These are phyloP conservation scores for Fusarium burgessii DNA, from an alignment of 2,329 filamentous ascomycete species.

Conservation along the genomic window DNA sequence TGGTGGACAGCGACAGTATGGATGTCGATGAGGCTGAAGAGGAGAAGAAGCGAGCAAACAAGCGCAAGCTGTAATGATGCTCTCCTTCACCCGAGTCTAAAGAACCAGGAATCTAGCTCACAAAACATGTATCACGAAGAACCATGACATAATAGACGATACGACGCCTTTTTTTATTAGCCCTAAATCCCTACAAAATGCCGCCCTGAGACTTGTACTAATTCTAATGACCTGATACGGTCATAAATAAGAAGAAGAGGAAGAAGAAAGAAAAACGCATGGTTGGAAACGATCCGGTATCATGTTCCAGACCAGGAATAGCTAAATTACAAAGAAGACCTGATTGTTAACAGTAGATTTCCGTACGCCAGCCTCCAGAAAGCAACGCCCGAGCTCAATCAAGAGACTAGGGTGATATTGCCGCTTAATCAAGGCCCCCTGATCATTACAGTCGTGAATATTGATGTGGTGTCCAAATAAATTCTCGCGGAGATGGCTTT, in stretches of 20 bases:
- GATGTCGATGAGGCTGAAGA: slow-evolving; percentile 68
- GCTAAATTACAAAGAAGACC: slow-evolving; percentile 45
- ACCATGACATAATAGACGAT: slow-evolving; percentile 47
- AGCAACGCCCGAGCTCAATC: slow-evolving; percentile 30
- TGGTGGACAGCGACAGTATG: slow-evolving; percentile 63
- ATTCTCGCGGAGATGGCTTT: slow-evolving; percentile 33
- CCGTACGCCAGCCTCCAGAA: slow-evolving; percentile 44
- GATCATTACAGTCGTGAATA: slow-evolving; percentile 50
- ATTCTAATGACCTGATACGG: slow-evolving; percentile 24
- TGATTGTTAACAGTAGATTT: slow-evolving; percentile 40
- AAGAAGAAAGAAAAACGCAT: slow-evolving; percentile 13
- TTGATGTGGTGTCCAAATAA: slow-evolving; percentile 30
- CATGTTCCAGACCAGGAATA: slow-evolving; percentile 33
- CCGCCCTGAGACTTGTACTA: slow-evolving; percentile 16
- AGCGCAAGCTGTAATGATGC: slow-evolving; percentile 62
- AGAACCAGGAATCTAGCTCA: slow-evolving; percentile 1
- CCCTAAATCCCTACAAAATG: slow-evolving; percentile 37
- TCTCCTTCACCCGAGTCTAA: neutral
- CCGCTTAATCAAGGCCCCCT: slow-evolving; percentile 38
- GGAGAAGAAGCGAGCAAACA: slow-evolving; percentile 63
- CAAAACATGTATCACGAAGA: slow-evolving; percentile 46
- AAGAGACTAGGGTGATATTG: slow-evolving; percentile 31
- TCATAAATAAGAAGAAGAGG: slow-evolving; percentile 16
- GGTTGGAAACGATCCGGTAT: slow-evolving; percentile 29
- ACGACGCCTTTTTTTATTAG: slow-evolving; percentile 39